Base-by-base conservation (phyloP, 2,329 filamentous ascomycete species). In the Phyllosticta citribraziliensis region DNA sequence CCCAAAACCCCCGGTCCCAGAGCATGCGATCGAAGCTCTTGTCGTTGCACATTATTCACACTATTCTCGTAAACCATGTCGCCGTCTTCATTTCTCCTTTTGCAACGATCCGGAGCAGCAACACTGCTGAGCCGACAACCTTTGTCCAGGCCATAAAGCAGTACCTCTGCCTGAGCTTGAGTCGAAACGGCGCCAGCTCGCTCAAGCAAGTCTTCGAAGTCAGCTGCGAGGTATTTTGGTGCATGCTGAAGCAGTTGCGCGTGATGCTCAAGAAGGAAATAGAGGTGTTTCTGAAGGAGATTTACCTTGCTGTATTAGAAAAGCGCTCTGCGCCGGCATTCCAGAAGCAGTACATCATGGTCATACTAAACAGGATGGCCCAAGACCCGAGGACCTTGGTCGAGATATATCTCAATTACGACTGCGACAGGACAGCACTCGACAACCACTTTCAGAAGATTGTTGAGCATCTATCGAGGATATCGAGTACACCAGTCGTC, bases 201-300 rank as follows among this genome's bases (percentile, higher is more conserved):
- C 89, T 96, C 52, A 89, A 91, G 65, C 84, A 84, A 66, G 91
- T 99, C 0, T 99, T 97, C 69, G 93, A 97, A 70, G 91, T 97
- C 52, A 93, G 90, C 72, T 92, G 89, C 68, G 94, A 99, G 73
- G 96, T 97, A 30, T 99, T 99, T 73, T 99, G 92, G 91, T 80
- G 97, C 62, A 96, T 97, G 87, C 78, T 97, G 52, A 96, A 95
- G 72, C 88, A 91, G 68, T 88, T 99, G 84, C 85, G 95, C 64
- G 88, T 94, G 2, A 88, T 92, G 64, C 88, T 99, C 75, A 99
- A 99, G 85, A 96, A 96, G 83, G 94, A 99, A 72, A 89, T 99
- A 60, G 94, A 97, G 73, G 93, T 99, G 0, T 97, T 99, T 71
- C 76, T 99, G 63, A 97, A 97, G 72, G 94, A 99, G 71, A 95